Evolutionary conservation across 495 filamentous ascomycete genomes (phyloP).

Genomic region (Penicillium coffeae): DNA sequence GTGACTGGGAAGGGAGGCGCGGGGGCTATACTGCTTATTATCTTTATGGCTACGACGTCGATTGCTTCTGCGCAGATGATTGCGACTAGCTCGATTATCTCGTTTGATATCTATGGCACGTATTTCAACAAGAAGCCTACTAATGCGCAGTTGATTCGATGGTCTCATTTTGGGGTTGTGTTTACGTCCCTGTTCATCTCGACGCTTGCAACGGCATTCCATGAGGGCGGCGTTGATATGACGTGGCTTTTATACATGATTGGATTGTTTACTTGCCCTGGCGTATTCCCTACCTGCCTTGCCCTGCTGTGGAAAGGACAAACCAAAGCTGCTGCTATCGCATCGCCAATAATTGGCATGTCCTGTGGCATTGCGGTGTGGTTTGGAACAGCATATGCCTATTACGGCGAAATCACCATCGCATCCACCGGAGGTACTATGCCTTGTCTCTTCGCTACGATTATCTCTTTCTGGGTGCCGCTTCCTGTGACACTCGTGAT

Average conservation of each 20-base stretch:
- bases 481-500: background rate
- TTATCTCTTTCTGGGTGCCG: background rate
- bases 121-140: background rate
- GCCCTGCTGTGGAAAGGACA: background rate
- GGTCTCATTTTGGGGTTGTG: background rate
- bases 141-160: background rate
- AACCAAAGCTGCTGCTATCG: background rate
- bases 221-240: background rate
- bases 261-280: background rate
- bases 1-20: no score
- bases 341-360: background rate
- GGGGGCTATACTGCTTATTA: no score
- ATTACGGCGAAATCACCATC: background rate
- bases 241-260: background rate
- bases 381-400: background rate
- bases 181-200: background rate
- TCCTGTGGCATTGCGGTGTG: background rate
- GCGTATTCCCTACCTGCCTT: no score
- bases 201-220: background rate
- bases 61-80: no score
- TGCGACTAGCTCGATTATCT: background rate
- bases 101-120: background rate
- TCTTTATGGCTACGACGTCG: no score
- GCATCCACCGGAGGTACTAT: background rate
- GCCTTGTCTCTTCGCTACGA: background rate